Base-by-base conservation (phyloP, 2,329 filamentous ascomycete species). In the Cercospora nicotianae region DNA sequence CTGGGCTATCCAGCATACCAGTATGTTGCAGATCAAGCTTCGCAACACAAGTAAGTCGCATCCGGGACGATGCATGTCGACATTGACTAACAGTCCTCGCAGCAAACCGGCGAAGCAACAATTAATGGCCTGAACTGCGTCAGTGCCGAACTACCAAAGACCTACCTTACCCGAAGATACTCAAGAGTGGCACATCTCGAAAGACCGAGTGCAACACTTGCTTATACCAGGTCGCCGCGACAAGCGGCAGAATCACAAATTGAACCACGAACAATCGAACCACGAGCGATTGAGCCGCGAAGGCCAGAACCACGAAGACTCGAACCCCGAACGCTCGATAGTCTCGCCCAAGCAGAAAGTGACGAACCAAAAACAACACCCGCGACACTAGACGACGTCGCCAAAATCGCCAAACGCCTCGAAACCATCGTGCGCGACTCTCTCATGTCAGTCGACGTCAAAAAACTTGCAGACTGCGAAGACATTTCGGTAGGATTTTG, bases 141-240 rank as follows among this genome's bases (percentile, higher is more conserved):
- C 55, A 23, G 18, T 33, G 55, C 55, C 55, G 55, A 59, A 62
- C 5, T 42, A 51, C 60, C 36, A 51, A 30, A 48, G n/a, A 48
- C 36, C 2, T 30, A 48, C 13, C 48, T 62, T 26, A 59, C 55
- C 20, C 39, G 60, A 30, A 45, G 60, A 31, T 45, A 51, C 26
- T 42, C 60, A 13, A 62, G 60, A 62, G 60, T 62, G 4, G 60
- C 60, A 5, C 60, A 62, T 16, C 20, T 62, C 12, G 39, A 62
- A 42, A 26, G 28, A 31, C 33, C 60, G 13, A 62, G 60, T 42
- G 36, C 20, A 10, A 31, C 60, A 20, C 60, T 62, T 28, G 60
- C 36, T 6, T 62, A 45, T 42, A 62, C 60, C 7, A 51, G 55
- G 13, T 33, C 55, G 28, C 26, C 28, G 31, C 26, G 26, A 36